Conservation (phyloP, 371 early-diverging fungal genomes). For the Mortierella sp. region DNA sequence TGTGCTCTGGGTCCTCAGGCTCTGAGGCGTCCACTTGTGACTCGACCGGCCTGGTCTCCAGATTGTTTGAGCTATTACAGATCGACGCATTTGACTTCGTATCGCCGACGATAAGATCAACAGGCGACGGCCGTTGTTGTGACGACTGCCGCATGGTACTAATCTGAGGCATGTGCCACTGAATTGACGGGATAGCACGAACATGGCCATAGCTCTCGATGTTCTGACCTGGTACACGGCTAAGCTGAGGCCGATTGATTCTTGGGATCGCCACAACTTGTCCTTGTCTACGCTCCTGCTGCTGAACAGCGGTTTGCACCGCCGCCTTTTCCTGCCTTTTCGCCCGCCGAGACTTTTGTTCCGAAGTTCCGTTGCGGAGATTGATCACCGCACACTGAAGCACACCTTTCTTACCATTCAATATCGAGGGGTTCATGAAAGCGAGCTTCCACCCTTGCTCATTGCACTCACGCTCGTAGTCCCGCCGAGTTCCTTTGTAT, state of each 20-base stretch:
- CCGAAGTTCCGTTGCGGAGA: slow-evolving; percentile 25
- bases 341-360: slow-evolving; percentile 34
- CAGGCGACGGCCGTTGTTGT: too few species aligned
- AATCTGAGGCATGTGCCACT: too few species aligned
- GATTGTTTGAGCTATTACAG: too few species aligned
- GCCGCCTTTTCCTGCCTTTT: slow-evolving; percentile 25
- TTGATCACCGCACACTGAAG: slow-evolving; percentile 38
- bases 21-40: background rate
- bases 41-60: too few species aligned
- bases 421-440: slow-evolving; percentile 17
- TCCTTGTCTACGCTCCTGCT: background rate
- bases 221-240: too few species aligned
- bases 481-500: slow-evolving; percentile 34
- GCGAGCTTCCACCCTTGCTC: slow-evolving; percentile 47
- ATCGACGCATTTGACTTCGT: too few species aligned
- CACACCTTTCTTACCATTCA: slow-evolving; percentile 28
- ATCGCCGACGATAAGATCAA: too few species aligned
- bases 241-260: background rate
- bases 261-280: slow-evolving; percentile 1
- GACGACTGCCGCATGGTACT: too few species aligned
- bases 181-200: too few species aligned
- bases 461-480: slow-evolving; percentile 47
- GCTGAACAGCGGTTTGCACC: background rate
- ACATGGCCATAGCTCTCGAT: too few species aligned
- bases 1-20: background rate